Evolutionary conservation across 78 protist species (phyloP), one percentile per base, ranked within the genome.

Genomic region (Polysphondylium violaceum): DNA sequence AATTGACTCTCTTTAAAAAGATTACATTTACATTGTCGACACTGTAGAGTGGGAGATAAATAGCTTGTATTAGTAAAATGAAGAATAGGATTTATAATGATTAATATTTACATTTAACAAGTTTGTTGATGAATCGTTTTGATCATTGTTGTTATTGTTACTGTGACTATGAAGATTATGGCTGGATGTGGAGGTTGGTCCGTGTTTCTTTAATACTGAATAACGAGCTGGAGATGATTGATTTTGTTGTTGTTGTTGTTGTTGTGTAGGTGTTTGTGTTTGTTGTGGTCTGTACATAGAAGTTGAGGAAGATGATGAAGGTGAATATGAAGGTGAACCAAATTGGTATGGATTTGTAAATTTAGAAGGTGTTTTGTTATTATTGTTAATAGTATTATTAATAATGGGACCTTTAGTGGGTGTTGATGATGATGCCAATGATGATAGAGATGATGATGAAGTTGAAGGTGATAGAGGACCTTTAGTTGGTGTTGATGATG

Each of bases 21-120:
- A 83, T 29, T 67, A 44, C 91, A 83, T 9, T 53, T 51, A 59
- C 91, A 83, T 43, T 71, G 71, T 6, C 51, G 74, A 55, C 89
- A 81, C 71, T 43, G 35, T 25, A 51, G 51, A 19, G 23, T 60
- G 68, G 12, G 47, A 47, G 7, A n/a, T 44, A 63, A 35, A 29
- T 35, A 12, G 65, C 27, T 59, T 35, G 65, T 59, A 29, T 59
- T 59, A 35, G 65, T 59, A 35, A 59, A 27, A 59, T 29, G 27
- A 59, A 35, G 12, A 29, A 29, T 59, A 29, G 41, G 1, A 29
- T 59, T 59, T 59, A 29, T 17, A 59, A 25, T 14, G 65, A 59
- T 3, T 35, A 14, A 63, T 31, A 63, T 63, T 63, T 63, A 43
- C 27, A 63, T 63, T 63, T 12, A 43, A 27, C 35, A 63, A 63